Percentiles rank a stretch among this genome's conserved stretches.
phyloP scores from a whole-genome alignment of 768 basidiomycete species.

The Xerocomellus intermedius region DNA sequence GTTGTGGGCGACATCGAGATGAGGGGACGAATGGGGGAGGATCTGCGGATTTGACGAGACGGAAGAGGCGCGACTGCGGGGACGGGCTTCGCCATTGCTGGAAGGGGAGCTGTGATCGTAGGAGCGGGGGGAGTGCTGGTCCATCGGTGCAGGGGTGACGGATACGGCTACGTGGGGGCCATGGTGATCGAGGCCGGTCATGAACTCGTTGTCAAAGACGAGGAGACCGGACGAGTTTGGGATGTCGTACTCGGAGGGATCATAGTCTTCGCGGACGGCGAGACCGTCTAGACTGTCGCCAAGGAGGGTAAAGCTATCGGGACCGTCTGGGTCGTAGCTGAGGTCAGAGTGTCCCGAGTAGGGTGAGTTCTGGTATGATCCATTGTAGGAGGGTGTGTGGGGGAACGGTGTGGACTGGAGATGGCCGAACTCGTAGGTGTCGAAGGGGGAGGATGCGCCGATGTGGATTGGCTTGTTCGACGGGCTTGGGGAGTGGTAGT shows the following conservation, averaged over 20 bases:
- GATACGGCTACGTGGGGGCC: conserved; percentile 38
- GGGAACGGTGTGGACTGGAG: conserved; percentile 42
- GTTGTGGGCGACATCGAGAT: conserved; percentile 51
- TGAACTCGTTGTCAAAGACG: conserved; percentile 56
- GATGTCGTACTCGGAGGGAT: conserved; percentile 71
- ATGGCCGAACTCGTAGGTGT: conserved; percentile 40
- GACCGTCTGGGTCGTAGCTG: conserved; percentile 46
- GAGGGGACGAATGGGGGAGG: conserved; percentile 48
- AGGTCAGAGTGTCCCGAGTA: conserved; percentile 72
- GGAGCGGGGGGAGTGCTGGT: conserved; percentile 40
- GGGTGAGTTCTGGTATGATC: conserved; percentile 70
- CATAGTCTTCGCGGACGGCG: conserved; percentile 52
- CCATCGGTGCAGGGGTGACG: conserved; percentile 35
- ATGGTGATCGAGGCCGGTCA: conserved; percentile 31
- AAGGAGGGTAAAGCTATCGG: conserved; percentile 50
- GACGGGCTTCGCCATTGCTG: conserved; percentile 51
- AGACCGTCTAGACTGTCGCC: conserved; percentile 42
- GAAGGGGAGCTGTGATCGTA: conserved; percentile 69
- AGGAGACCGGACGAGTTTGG: conserved; percentile 51
- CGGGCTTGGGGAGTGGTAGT: conserved; percentile 27
- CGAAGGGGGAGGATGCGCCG: conserved; percentile 32
- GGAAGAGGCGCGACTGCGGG: conserved; percentile 63
- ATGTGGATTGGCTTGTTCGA: conserved; percentile 29
- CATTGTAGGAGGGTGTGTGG: conserved; percentile 57
- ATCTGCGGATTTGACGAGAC: conserved; percentile 56